phyloP scores from a whole-genome alignment of 192 early-diverging fungal species.

The Coemansia sp. region DNA sequence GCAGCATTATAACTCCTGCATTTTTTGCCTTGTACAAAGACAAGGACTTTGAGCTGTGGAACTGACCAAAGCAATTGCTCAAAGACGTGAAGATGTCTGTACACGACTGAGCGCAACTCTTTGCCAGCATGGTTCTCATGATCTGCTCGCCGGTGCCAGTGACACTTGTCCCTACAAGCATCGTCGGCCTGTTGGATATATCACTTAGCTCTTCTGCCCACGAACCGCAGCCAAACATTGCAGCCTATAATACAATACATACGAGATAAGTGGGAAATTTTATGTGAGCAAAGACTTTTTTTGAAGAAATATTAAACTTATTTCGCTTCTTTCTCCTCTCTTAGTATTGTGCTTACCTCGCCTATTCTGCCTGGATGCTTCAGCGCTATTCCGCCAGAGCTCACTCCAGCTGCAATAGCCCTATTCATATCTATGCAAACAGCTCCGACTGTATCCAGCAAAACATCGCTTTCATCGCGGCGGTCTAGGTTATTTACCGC shows the following conservation, averaged over 20 bases:
- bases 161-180: constrained; percentile 62
- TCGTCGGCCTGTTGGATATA: background rate
- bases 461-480: constrained; percentile 5
- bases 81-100: constrained; percentile 21
- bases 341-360: constrained; percentile 68
- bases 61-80: constrained; percentile 15
- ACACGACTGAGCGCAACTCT: constrained; percentile 51
- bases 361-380: constrained; percentile 82
- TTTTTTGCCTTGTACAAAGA: constrained; percentile 9
- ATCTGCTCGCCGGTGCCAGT: constrained; percentile 84
- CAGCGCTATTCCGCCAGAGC: constrained; percentile 82
- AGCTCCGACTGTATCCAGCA: constrained; percentile 85
- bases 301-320: too few relatives aligned
- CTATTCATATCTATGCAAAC: constrained; percentile 69
- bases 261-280: too few relatives aligned
- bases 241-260: constrained; percentile 60
- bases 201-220: constrained; percentile 64
- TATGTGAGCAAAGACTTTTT: too few relatives aligned
- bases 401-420: constrained; percentile 69
- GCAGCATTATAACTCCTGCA: constrained; percentile 28
- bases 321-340: too few relatives aligned
- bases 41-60: constrained; percentile 11
- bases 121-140: constrained; percentile 67
- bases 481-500: too few relatives aligned
- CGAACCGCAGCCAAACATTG: constrained; percentile 75